Evolutionary conservation across 345 rosid species (phyloP), one percentile per base, ranked within the genome.

Genomic region (Eucalyptus leucophloia): DNA sequence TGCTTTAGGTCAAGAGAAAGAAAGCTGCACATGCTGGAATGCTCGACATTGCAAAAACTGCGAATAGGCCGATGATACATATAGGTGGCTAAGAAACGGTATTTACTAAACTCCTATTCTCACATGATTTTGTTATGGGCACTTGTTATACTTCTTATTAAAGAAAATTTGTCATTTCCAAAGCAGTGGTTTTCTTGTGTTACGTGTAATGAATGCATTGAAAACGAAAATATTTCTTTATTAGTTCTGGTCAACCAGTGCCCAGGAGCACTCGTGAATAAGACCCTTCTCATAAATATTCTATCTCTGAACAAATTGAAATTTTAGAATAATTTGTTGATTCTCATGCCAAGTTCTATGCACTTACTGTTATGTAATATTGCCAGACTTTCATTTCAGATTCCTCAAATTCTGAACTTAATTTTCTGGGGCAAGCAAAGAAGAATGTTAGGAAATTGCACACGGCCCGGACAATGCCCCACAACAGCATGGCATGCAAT

Each of bases 11-110:
- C 49, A 90, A 90, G 65, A 87, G 67, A 87, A 90, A 90, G 89
- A 90, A 90, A 83, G 91, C 91, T 87, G 89, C 91, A 2, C 91
- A 90, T 90, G 91, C 91, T 80, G 91, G 91, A 58, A 90, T 90
- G 91, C 82, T 90, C 18, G 91, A 90, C 83, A 87, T 90, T 49
- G 91, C 91, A 9, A 90, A 90, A 58, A 90, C 91, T 19, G 91
- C 87, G 3, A 90, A 90, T 83, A 81, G 91, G 87, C 91, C 91
- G 30, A 90, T 90, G 91, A 82, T 90, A 51, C 91, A 90, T 69
- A 90, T 90, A 14, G 91, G 91, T 47, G 91, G 91, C 51, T 90
- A 49, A 90, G 86, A 77, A 40, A 42, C 4, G 85, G 85, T 77
- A 77, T 37, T 11, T 77, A 77, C 85, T 77, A 24, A 77, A 77